Conservation (phyloP, 768 basidiomycete genomes). For the Cystoderma amianthinum region DNA sequence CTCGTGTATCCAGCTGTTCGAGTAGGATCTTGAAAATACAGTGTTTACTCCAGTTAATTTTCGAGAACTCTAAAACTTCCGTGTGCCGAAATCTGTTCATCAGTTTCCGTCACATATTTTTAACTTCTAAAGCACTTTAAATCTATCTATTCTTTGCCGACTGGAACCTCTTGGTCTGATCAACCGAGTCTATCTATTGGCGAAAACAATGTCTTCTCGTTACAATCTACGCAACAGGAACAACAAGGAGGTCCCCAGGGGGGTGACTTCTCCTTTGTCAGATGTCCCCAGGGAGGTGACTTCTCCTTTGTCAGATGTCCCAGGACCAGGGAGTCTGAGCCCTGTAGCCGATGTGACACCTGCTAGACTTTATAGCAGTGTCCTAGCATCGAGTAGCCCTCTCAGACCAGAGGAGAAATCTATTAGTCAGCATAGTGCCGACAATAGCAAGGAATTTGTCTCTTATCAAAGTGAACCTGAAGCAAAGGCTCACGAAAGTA, state of each 20-base stretch:
- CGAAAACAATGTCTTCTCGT: neutral
- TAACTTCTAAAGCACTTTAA: neutral
- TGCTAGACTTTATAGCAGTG: no score
- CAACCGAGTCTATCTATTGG: neutral
- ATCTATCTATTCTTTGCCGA: neutral
- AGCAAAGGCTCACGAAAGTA: no score
- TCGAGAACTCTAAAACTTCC: neutral
- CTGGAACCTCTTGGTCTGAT: neutral
- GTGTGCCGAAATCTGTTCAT: neutral
- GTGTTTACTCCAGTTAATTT: no score
- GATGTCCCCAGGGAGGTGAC: neutral
- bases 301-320: neutral
- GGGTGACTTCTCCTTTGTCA: neutral
- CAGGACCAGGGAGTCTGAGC: neutral
- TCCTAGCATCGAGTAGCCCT: no score
- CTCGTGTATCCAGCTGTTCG: no score
- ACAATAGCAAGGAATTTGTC: no score
- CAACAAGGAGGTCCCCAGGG: neutral
- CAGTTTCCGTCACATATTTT: neutral
- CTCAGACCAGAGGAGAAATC: no score
- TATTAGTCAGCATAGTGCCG: no score
- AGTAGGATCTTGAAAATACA: no score
- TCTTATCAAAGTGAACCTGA: no score
- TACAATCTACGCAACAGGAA: neutral
- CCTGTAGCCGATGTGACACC: neutral